phyloP scores from a whole-genome alignment of 225 moss, liverwort and hornwort species.

The Pleurozium schreberi region DNA sequence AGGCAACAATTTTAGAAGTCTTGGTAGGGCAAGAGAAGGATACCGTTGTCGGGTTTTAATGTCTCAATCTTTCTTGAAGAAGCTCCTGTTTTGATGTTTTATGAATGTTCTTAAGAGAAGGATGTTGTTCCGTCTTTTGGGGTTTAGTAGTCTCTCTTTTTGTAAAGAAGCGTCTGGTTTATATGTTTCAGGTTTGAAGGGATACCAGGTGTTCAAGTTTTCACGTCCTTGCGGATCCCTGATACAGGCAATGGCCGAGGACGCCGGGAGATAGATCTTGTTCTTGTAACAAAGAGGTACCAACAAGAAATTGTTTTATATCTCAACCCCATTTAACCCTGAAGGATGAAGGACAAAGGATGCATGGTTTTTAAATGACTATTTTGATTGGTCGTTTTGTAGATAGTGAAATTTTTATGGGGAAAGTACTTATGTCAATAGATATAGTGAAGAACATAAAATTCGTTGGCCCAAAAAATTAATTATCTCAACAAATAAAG shows the following conservation, averaged over 20 bases:
- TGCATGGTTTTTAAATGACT: neutral
- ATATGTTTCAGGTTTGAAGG: constrained; percentile 50
- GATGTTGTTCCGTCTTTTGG: neutral
- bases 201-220: constrained; percentile 66
- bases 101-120: neutral
- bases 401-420: too few relatives aligned
- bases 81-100: neutral
- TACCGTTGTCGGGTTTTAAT: neutral
- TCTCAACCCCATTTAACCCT: neutral
- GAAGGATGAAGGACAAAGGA: neutral
- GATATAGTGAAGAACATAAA: neutral
- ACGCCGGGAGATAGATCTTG: constrained; percentile 69
- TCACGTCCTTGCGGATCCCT: constrained; percentile 60
- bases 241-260: constrained; percentile 46
- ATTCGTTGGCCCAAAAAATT: neutral
- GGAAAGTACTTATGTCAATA: neutral
- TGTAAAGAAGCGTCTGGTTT: neutral
- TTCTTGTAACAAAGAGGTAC: constrained; percentile 60
- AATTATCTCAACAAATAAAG: neutral
- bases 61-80: neutral
- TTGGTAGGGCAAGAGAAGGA: neutral
- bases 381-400: neutral
- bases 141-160: neutral
- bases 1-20: neutral
- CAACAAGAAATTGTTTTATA: neutral